Evolutionary conservation across 257 asterid species (phyloP).

Genomic region (Gentiana dahurica): DNA sequence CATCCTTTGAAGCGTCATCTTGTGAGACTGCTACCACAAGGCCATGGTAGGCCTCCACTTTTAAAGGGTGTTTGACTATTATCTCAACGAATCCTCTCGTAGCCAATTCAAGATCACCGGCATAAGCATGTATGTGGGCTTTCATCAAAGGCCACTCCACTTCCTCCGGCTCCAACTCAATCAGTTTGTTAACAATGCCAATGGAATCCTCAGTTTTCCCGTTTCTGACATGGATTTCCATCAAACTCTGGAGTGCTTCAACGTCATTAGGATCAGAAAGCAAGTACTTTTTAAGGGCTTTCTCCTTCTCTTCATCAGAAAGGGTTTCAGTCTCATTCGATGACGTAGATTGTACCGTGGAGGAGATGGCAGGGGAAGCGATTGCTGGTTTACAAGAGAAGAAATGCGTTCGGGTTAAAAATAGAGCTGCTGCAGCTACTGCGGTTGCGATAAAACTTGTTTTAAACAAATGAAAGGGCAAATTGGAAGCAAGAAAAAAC

Average conservation of each 20-base stretch:
- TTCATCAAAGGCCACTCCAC: constrained; percentile 78
- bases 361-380: constrained; percentile 6
- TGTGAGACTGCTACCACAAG: constrained; percentile 63
- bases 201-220: constrained; percentile 53
- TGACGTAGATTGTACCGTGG: constrained; percentile 19
- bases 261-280: constrained; percentile 43
- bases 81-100: constrained; percentile 54
- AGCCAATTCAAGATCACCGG: constrained; percentile 49
- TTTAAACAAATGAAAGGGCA: constrained; percentile 9
- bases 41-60: constrained; percentile 90
- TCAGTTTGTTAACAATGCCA: constrained; percentile 38
- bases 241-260: constrained; percentile 35
- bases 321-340: constrained; percentile 12
- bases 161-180: constrained; percentile 63
- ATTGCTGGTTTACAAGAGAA: constrained; percentile 15
- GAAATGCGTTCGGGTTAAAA: constrained; percentile 10
- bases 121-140: constrained; percentile 51
- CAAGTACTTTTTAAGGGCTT: constrained; percentile 34
- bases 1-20: constrained; percentile 27
- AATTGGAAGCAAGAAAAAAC: background rate
- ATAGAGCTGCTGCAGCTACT: constrained; percentile 22
- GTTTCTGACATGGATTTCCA: constrained; percentile 64
- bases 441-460: constrained; percentile 20
- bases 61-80: constrained; percentile 49
- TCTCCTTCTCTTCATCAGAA: constrained; percentile 41